phyloP scores from a whole-genome alignment of 2,329 filamentous ascomycete species.

The Dactylella cylindrospora region DNA sequence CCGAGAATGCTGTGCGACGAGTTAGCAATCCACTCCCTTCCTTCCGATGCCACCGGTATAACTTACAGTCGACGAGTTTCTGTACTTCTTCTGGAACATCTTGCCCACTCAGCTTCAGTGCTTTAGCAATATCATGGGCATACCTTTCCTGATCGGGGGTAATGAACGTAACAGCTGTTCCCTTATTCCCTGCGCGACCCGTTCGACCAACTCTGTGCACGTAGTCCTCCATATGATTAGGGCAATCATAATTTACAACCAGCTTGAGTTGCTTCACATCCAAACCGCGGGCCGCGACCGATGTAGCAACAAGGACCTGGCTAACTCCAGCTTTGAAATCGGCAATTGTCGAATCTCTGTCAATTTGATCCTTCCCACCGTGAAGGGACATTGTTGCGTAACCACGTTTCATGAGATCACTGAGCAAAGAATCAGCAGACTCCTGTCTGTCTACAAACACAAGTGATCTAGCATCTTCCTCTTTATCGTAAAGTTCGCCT shows the following conservation, averaged over 20 bases:
- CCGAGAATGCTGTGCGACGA: conserved; percentile 62
- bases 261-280: conserved; percentile 98
- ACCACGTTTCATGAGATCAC: conserved; percentile 49
- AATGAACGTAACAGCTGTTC: conserved; percentile 91
- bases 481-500: conserved; percentile 57
- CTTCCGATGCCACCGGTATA: conserved; percentile 52
- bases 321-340: conserved; percentile 99
- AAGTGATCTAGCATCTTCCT: conserved; percentile 85
- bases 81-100: conserved; percentile 70
- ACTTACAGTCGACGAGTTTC: conserved; percentile 58
- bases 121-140: conserved; percentile 83
- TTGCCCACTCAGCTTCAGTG: conserved; percentile 87
- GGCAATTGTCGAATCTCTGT: conserved; percentile 98
- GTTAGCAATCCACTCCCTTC: conserved; percentile 58
- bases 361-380: conserved; percentile 98
- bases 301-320: conserved; percentile 99
- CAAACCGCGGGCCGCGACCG: conserved; percentile 99
- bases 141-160: conserved; percentile 90
- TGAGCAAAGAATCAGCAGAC: conserved; percentile 71
- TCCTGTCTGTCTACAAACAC: conserved; percentile 73
- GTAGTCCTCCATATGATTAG: conserved; percentile 94
- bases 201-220: conserved; percentile 93
- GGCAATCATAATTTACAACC: conserved; percentile 79
- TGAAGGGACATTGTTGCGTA: conserved; percentile 71
- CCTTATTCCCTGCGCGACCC: conserved; percentile 91